Evolutionary conservation across 371 early-diverging fungal species (phyloP), one percentile per base, ranked within the genome.

Genomic region (Capniomyces stellatus): DNA sequence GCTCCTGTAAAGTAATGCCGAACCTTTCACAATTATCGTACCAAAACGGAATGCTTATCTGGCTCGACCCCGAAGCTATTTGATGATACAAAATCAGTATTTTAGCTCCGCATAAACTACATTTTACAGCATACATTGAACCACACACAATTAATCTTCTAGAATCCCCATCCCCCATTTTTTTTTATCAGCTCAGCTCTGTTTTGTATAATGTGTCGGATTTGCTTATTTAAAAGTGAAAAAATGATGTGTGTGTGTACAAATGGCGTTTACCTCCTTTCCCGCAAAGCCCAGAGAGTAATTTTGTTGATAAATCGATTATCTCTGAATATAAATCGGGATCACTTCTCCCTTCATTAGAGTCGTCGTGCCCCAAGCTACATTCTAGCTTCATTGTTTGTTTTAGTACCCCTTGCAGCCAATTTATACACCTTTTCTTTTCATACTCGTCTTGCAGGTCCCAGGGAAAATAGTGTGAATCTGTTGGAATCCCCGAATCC

Each of bases 1-100:
- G 43, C 44, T 61, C 62, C 18, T 58, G 43, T 2, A 61, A 24
- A 21, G 31, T 29, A 23, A 61, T 40, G 6, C 43, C 60, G 8
- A 52, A 39, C 10, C n/a, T 19, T 10, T 43, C 53, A n/a, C n/a
- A 2, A 8, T 40, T 52, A 2, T 18, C 27, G 27, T 30, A 8
- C 53, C 49, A 49, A 18, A 49, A 24, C 18, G 6, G 21, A 25
- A 49, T 24, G 30, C 24, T 29, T 15, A n/a, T 30, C 30, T 49
- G n/a, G 21, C n/a, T 49, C 4, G 49, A 18, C n/a, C 30, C 30
- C n/a, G 49, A 49, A 8, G 49, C 49, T 49, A 49, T 25, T 4
- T 10, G n/a, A 24, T 29, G 30, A 46, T 46, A 23, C 12, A 23
- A 4, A 6, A 23, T 46, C 6, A 6, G 6, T 35, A 10, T 35